A percentile compares a stretch with the other conserved stretches of the same genome.
Conservation (phyloP, 495 filamentous ascomycete genomes). For the Neurospora sp. region DNA sequence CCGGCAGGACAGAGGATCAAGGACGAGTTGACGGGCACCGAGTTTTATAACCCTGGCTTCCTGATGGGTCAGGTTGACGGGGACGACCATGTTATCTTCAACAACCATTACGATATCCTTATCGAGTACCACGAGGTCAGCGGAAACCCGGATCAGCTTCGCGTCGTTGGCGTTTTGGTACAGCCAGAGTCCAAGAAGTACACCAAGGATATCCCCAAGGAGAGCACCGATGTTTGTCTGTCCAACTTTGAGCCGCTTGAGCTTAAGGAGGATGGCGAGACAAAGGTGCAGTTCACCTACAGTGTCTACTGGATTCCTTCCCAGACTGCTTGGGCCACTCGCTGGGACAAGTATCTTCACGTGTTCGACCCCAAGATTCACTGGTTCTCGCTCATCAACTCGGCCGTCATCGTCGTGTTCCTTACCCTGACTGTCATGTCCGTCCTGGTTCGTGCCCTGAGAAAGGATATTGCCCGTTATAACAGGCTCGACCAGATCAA, state of each 20-base stretch:
- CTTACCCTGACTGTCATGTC: slow-evolving; percentile 82
- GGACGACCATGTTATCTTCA: slow-evolving; percentile 48
- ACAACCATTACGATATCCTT: slow-evolving; percentile 93
- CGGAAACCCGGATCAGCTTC: slow-evolving; percentile 47
- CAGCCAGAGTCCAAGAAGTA: slow-evolving; percentile 63
- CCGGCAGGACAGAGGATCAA: slow-evolving; percentile 71
- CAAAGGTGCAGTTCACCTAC: slow-evolving; percentile 77
- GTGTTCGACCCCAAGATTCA: slow-evolving; percentile 95
- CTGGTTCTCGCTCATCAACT: slow-evolving; percentile 96
- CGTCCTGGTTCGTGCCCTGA: slow-evolving; percentile 73
- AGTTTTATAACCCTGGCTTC: slow-evolving; percentile 85
- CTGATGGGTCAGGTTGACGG: slow-evolving; percentile 56
- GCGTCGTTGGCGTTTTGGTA: slow-evolving; percentile 87
- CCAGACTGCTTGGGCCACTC: slow-evolving; percentile 78
- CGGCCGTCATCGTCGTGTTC: slow-evolving; percentile 86
- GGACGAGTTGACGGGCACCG: slow-evolving; percentile 60
- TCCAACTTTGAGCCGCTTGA: slow-evolving; percentile 38
- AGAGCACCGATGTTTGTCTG: slow-evolving; percentile 52
- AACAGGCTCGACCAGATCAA: slow-evolving; percentile 83
- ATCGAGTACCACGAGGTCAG: slow-evolving; percentile 82
- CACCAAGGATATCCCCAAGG: slow-evolving; percentile 32
- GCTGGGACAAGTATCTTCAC: slow-evolving; percentile 96
- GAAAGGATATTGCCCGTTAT: slow-evolving; percentile 91
- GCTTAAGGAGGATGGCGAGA: slow-evolving; percentile 49
- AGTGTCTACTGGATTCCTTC: slow-evolving; percentile 77